These are phyloP conservation scores for Cyberlindnera bimundalis DNA, from an alignment of 805 yeast genomes.

Conservation along the genomic window DNA sequence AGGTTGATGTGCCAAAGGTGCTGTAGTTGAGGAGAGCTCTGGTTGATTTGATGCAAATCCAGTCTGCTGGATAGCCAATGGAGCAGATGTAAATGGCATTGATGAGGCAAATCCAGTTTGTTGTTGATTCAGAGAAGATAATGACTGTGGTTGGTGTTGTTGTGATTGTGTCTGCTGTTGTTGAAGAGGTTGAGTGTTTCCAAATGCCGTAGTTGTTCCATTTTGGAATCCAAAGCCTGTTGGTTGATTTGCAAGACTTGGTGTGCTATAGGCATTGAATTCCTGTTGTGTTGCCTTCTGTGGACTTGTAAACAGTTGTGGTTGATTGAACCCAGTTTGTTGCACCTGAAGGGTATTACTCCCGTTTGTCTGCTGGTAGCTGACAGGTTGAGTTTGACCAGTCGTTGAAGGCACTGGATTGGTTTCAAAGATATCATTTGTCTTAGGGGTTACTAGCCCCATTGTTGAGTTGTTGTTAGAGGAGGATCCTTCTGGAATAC, in stretches of 20 bases:
- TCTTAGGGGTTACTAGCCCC: neutral
- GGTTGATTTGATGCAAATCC: neutral
- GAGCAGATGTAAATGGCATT: neutral
- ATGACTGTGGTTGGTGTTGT: constrained; percentile 23
- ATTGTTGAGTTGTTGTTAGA: constrained; percentile 4
- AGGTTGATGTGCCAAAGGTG: constrained; percentile 9
- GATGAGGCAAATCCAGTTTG: neutral
- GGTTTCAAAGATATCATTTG: constrained; percentile 20
- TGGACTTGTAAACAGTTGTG: constrained; percentile 16
- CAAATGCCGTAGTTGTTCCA: neutral
- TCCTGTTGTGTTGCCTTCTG: constrained; percentile 15
- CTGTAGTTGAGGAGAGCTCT: constrained; percentile 9
- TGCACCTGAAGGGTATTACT: constrained; percentile 10
- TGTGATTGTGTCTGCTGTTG: no score
- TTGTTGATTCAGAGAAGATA: constrained; percentile 1
- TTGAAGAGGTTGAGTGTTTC: no score
- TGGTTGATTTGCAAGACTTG: constrained; percentile 16
- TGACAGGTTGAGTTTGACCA: neutral
- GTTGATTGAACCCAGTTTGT: constrained; percentile 13
- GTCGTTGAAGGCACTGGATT: constrained; percentile 31
- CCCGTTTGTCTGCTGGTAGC: neutral
- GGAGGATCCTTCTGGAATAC: constrained; percentile 55
- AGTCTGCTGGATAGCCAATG: constrained; percentile 15
- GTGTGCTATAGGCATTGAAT: constrained; percentile 5
- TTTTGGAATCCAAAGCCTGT: constrained; percentile 28